These are phyloP conservation scores for Croton setiger DNA, from an alignment of 441 rosid species.

Conservation along the genomic window DNA sequence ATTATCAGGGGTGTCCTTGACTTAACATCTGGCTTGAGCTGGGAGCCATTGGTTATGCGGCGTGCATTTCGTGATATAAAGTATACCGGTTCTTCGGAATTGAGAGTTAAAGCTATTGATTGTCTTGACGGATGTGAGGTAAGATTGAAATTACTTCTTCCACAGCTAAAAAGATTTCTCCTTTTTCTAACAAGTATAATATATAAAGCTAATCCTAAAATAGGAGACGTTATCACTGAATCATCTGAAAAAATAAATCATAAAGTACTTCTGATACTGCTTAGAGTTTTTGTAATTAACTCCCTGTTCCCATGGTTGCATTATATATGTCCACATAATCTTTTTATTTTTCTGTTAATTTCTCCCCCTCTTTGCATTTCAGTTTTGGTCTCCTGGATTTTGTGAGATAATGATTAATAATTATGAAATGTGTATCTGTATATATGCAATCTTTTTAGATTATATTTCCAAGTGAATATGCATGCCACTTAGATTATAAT, in stretches of 20 bases:
- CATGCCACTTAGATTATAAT: too few relatives aligned
- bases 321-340: neutral
- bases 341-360: neutral
- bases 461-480: too few relatives aligned
- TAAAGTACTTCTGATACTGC: neutral
- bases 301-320: neutral
- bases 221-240: neutral
- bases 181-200: neutral
- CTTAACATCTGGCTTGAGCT: conserved; percentile 61
- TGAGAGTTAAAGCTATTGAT: conserved; percentile 48
- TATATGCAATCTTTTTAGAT: too few relatives aligned
- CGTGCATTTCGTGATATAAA: conserved; percentile 58
- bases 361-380: neutral
- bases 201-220: neutral
- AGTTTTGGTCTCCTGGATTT: neutral
- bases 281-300: neutral
- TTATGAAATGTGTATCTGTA: too few relatives aligned
- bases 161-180: neutral
- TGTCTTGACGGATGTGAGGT: conserved; percentile 72
- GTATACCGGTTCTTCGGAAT: conserved; percentile 23
- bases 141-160: conserved; percentile 10
- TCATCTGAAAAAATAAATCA: neutral
- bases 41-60: conserved; percentile 83
- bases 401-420: neutral
- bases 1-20: conserved; percentile 62